Base-by-base conservation (phyloP, 129 eudicot species). In the Calendula officinalis region DNA sequence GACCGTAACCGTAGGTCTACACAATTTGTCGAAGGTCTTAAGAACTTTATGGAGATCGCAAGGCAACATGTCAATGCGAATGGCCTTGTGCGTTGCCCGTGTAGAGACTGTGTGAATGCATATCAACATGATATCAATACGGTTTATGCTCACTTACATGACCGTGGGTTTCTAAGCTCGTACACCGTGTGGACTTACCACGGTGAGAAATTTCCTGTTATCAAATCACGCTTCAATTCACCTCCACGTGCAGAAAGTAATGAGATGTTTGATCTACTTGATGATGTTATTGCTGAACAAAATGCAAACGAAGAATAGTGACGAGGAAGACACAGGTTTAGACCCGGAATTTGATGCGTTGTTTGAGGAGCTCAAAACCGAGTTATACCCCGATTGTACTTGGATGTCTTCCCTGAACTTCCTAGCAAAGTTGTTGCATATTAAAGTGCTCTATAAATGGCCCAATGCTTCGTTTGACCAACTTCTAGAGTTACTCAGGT, bases 361-460 rank as follows among this genome's bases (percentile, higher is more conserved):
- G 27, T 56, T 34, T 35, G 27, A 15, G 6, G 48, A 59, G 64
- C 8, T 38, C 3, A 7, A 14, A 6, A 59, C 3, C 8, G 13
- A 59, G 64, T 37, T 59, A 13, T 14, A 37, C 34, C 30, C 30
- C n/a, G 44, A 43, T 35, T 56, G 62, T 56, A 56, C 43, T 12
- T 35, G 43, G 44, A 8, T 35, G 44, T 56, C 62, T 12, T 56
- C 62, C 30, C 8, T 35, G 3, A 56, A 39, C 3, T 7, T 38
- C 7, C 7, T 38, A 8, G 64, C 64, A 59, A 59, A 38, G 7
- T 16, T 59, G 13, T n/a, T 38, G 46, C 64, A 59, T 16, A 39
- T 59, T 9, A 51, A 51, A 33, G 56, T 17, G 9, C 7, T 15
- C 9, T 14, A 51, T 51, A 51, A 51, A 51, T 51, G 56, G 56